phyloP scores from a whole-genome alignment of 2,329 filamentous ascomycete species.

The Sclerotiophoma versabilis region DNA sequence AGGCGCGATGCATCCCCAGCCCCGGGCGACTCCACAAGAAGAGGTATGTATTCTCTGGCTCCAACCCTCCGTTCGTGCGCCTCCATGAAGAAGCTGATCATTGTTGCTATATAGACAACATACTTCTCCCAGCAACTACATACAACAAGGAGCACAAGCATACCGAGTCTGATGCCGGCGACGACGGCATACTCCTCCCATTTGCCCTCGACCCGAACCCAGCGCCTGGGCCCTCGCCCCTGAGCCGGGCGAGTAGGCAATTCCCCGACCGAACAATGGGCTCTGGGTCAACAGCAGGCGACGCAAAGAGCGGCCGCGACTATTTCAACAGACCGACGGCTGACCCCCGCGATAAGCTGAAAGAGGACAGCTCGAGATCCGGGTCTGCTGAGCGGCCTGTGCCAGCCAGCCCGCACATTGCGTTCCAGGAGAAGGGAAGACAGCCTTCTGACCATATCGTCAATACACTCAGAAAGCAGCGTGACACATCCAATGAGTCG shows the following conservation, averaged over 20 bases:
- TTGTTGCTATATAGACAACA: constrained; percentile 57
- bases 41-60: constrained; percentile 37
- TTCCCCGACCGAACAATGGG: constrained; percentile 35
- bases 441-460: constrained; percentile 68
- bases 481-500: constrained; percentile 43
- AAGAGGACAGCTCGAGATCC: constrained; percentile 54
- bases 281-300: constrained; percentile 28
- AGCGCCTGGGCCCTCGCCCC: constrained; percentile 50
- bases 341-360: constrained; percentile 52
- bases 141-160: constrained; percentile 78
- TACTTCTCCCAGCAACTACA: constrained; percentile 75
- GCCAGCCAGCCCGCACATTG: constrained; percentile 80
- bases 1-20: constrained; percentile 49
- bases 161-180: constrained; percentile 67
- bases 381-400: constrained; percentile 53
- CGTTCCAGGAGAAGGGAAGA: constrained; percentile 84
- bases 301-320: constrained; percentile 47
- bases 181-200: constrained; percentile 59
- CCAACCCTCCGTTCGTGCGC: not conserved
- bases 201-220: constrained; percentile 61
- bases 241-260: constrained; percentile 42
- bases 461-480: constrained; percentile 59
- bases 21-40: constrained; percentile 39
- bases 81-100: constrained; percentile 16
- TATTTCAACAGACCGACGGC: constrained; percentile 52